These are phyloP conservation scores for Leccinum uliginosum DNA, from an alignment of 768 basidiomycete genomes.

Conservation along the genomic window DNA sequence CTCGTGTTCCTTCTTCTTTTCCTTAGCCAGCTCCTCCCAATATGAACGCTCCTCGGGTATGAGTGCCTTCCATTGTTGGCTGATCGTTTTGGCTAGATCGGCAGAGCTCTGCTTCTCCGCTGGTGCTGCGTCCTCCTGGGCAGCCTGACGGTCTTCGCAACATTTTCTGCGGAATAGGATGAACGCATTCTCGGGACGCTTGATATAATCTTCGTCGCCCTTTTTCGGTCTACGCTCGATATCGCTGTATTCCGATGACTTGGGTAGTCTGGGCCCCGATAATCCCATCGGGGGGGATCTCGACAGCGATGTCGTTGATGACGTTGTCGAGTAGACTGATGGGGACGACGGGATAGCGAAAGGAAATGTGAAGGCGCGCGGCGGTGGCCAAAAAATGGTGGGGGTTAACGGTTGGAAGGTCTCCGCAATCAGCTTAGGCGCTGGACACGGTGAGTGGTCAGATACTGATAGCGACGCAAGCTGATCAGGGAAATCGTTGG, in stretches of 20 bases:
- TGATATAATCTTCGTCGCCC: constrained; percentile 81
- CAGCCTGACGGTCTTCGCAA: constrained; percentile 64
- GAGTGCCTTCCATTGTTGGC: constrained; percentile 74
- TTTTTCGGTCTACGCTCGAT: constrained; percentile 50
- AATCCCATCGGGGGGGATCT: constrained; percentile 30
- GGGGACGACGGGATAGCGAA: constrained; percentile 35
- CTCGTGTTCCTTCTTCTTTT: constrained; percentile 78
- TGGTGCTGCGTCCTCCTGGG: constrained; percentile 43
- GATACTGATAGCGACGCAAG: background rate
- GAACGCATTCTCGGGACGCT: constrained; percentile 81
- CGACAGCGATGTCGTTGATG: constrained; percentile 29
- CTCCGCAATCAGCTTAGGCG: constrained; percentile 73
- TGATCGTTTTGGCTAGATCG: constrained; percentile 78
- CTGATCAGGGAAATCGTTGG: background rate
- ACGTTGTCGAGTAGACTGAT: constrained; percentile 38
- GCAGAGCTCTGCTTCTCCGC: constrained; percentile 72
- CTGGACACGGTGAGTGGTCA: constrained; percentile 32
- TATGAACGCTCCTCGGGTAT: constrained; percentile 59
- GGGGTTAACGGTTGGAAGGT: constrained; percentile 42
- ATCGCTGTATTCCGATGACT: constrained; percentile 43
- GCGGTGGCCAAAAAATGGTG: constrained; percentile 58
- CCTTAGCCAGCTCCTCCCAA: constrained; percentile 76
- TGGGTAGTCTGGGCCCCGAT: constrained; percentile 45
- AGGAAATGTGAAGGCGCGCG: constrained; percentile 47
- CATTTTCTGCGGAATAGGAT: constrained; percentile 79